Evolutionary conservation across 371 early-diverging fungal genomes (phyloP).

Genomic region (Mucor circinelloides): DNA sequence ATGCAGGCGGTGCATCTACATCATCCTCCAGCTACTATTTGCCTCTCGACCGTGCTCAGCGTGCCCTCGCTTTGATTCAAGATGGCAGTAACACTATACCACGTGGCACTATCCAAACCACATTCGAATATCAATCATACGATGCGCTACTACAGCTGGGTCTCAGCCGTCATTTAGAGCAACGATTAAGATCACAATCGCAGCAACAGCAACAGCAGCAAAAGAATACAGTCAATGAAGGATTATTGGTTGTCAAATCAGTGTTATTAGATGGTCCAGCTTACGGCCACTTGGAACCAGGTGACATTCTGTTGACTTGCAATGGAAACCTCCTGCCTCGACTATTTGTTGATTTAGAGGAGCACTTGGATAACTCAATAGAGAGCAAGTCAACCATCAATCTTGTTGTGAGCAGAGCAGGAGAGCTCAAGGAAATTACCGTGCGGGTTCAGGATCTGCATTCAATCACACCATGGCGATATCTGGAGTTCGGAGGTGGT

Average conservation of each 20-base stretch:
- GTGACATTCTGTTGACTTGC: constrained; percentile 71
- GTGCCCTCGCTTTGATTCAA: constrained; percentile 66
- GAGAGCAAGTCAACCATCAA: constrained; percentile 47
- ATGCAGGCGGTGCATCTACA: constrained; percentile 65
- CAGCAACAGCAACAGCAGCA: constrained; percentile 45
- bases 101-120: constrained; percentile 79
- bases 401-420: constrained; percentile 74
- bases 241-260: constrained; percentile 72
- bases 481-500: constrained; percentile 86
- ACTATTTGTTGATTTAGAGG: constrained; percentile 68
- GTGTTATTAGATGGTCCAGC: constrained; percentile 78
- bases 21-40: constrained; percentile 66
- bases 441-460: constrained; percentile 81
- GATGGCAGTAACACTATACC: constrained; percentile 53
- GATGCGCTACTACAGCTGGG: constrained; percentile 65
- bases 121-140: constrained; percentile 66
- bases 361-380: constrained; percentile 69
- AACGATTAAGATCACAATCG: constrained; percentile 58
- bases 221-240: constrained; percentile 45
- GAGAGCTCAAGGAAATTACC: constrained; percentile 48
- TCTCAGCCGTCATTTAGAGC: constrained; percentile 58
- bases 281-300: constrained; percentile 62
- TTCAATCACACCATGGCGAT: constrained; percentile 67
- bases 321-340: constrained; percentile 62
- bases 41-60: constrained; percentile 69